Evolutionary conservation across 768 basidiomycete genomes (phyloP), one percentile per base, ranked within the genome.

Genomic region (Serendipita sp.): DNA sequence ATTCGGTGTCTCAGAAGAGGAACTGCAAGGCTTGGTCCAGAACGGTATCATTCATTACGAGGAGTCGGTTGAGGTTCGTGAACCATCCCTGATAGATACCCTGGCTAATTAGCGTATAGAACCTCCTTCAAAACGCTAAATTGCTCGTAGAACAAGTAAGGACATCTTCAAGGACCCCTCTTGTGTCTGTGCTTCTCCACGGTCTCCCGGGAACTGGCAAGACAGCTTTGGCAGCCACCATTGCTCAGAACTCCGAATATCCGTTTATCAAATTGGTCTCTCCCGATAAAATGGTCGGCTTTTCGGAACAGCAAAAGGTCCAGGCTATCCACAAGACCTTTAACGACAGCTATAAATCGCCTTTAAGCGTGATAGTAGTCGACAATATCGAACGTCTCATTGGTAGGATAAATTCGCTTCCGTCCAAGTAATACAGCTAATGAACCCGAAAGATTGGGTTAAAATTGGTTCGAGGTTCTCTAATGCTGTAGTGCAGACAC

Each of bases 221-320:
- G 77, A 94, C 95, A 0, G 95, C 95, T 0, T 76, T 98, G 51
- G 95, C 89, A 1, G 95, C 92, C 3, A 88, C 89, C 3, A 95
- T 98, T 65, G 96, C 95, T 1, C 86, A 91, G 75, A 82, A 83
- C 30, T 97, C 95, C n/a, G 79, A 86, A 68, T 99, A 86, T 75
- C 96, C 96, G 0, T 99, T 99, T 78, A 95, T 99, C 78, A 98
- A 99, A 74, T 80, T 99, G 44, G 84, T 98, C 65, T 90, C 93
- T 2, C 91, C 96, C 0, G 96, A 97, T 71, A 85, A 81, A 69
- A 99, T 99, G 96, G 89, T 98, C 67, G 96, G 96, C 5, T 94
- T 83, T 74, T 84, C 85, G n/a, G 96, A 98, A 73, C 75, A 80
- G 13, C 91, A 93, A 73, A 98, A 99, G 77, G 86, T 99, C 48